These are phyloP conservation scores for Monosporozyma servazzii DNA, from an alignment of 805 yeast species.

Conservation along the genomic window DNA sequence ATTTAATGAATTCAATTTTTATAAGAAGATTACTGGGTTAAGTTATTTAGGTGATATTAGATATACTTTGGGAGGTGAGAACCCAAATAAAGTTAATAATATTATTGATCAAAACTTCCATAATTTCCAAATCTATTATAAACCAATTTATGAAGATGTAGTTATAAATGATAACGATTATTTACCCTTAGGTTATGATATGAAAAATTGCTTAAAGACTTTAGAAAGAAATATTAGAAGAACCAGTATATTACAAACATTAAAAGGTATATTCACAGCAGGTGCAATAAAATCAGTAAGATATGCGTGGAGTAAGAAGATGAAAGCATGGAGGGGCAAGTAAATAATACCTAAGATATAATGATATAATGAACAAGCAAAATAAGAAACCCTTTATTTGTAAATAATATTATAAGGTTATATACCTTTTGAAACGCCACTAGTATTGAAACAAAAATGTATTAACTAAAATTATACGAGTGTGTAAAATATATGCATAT, in stretches of 20 bases:
- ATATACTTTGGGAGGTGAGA: constrained; percentile 78
- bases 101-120: constrained; percentile 71
- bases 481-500: background rate
- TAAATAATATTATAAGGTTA: background rate
- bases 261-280: constrained; percentile 82
- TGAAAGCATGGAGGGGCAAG: constrained; percentile 28
- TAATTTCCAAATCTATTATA: constrained; percentile 62
- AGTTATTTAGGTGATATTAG: constrained; percentile 90
- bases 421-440: too few relatives aligned
- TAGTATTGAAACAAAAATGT: background rate
- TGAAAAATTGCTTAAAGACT: constrained; percentile 28
- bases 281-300: constrained; percentile 62
- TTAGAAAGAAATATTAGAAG: constrained; percentile 49
- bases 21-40: constrained; percentile 64
- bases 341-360: background rate
- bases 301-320: constrained; percentile 67
- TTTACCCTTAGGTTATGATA: constrained; percentile 33
- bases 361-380: background rate
- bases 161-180: constrained; percentile 26
- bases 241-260: constrained; percentile 68
- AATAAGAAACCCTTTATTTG: background rate
- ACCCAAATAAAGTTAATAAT: constrained; percentile 78
- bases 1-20: constrained; percentile 58
- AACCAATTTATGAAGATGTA: constrained; percentile 43
- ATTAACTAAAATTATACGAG: background rate